These are phyloP conservation scores for Cryptococcus deneoformans DNA, from an alignment of 1,284 basidiomycete genomes.

Conservation along the genomic window DNA sequence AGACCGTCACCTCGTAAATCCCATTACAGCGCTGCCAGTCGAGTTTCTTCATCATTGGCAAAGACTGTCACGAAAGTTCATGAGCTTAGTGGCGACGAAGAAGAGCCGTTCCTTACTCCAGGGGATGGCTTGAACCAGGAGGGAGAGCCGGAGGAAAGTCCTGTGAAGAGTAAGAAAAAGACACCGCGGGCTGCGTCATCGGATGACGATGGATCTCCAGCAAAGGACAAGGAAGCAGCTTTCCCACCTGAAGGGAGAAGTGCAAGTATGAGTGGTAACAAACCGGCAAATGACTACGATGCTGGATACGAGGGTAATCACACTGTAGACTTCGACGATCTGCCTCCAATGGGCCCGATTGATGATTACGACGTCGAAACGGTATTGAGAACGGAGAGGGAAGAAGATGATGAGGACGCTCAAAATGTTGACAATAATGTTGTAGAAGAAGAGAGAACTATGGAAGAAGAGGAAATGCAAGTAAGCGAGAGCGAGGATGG, in stretches of 20 bases:
- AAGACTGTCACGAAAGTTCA: slow-evolving; percentile 21
- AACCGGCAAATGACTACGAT: slow-evolving; percentile 4
- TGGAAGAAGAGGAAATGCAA: slow-evolving; percentile 1
- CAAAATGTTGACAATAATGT: neutral
- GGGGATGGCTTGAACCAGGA: slow-evolving; percentile 26
- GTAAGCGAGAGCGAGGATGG: slow-evolving; percentile 1
- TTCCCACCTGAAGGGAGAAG: neutral
- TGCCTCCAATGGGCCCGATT: neutral
- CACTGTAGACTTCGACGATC: slow-evolving; percentile 10
- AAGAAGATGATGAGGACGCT: slow-evolving; percentile 4
- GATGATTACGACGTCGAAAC: slow-evolving; percentile 7
- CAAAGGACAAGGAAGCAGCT: neutral
- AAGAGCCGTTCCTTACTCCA: neutral
- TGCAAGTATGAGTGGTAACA: neutral
- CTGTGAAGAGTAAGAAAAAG: neutral
- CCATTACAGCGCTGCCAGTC: neutral
- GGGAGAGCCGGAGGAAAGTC: slow-evolving; percentile 7
- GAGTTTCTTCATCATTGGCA: neutral
- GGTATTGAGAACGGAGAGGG: neutral
- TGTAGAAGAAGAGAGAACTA: slow-evolving; percentile 3
- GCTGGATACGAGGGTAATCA: slow-evolving; percentile 5
- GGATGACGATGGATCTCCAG: no score
- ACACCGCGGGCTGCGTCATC: slow-evolving; percentile 22
- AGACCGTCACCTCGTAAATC: slow-evolving; percentile 11
- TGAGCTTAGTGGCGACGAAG: slow-evolving; percentile 22